Conservation (phyloP, 2,329 filamentous ascomycete species). For the Ascochyta rabiei region DNA sequence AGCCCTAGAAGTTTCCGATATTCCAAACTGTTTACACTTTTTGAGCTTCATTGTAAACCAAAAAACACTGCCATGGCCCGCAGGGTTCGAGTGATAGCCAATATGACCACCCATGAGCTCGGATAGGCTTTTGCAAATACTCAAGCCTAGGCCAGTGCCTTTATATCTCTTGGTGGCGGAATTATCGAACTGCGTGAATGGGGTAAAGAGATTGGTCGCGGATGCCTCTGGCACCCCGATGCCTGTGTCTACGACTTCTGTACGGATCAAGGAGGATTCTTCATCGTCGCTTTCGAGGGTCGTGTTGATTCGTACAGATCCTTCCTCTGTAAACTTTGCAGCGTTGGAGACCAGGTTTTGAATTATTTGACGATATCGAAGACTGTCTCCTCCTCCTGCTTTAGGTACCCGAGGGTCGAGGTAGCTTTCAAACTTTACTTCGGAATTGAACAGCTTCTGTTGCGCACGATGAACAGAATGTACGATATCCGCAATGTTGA, state of each 20-base stretch:
- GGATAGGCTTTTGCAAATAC: conserved; percentile 63
- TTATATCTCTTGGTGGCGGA: conserved; percentile 60
- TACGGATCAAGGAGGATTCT: conserved; percentile 55
- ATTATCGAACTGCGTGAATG: conserved; percentile 62
- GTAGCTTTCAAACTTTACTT: conserved; percentile 54
- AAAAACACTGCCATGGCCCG: conserved; percentile 56
- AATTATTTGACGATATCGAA: conserved; percentile 67
- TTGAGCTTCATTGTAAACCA: conserved; percentile 56
- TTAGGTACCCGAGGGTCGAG: conserved; percentile 57
- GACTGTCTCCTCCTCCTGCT: conserved; percentile 61
- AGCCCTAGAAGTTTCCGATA: conserved; percentile 20
- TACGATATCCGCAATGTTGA: conserved; percentile 56
- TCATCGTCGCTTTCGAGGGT: conserved; percentile 52
- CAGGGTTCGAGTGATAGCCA: conserved; percentile 55
- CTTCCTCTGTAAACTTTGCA: conserved; percentile 65
- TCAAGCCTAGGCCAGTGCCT: conserved; percentile 63
- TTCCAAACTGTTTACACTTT: conserved; percentile 32
- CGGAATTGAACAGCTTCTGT: conserved; percentile 54
- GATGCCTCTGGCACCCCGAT: conserved; percentile 59
- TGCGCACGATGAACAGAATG: conserved; percentile 59
- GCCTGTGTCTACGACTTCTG: conserved; percentile 61
- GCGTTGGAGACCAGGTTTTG: conserved; percentile 68
- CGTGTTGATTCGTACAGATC: conserved; percentile 56
- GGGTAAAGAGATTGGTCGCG: conserved; percentile 58
- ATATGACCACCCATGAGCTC: conserved; percentile 63